Evolutionary conservation across 495 filamentous ascomycete species (phyloP).

Genomic region (Hypoxylon lienhwacheense): DNA sequence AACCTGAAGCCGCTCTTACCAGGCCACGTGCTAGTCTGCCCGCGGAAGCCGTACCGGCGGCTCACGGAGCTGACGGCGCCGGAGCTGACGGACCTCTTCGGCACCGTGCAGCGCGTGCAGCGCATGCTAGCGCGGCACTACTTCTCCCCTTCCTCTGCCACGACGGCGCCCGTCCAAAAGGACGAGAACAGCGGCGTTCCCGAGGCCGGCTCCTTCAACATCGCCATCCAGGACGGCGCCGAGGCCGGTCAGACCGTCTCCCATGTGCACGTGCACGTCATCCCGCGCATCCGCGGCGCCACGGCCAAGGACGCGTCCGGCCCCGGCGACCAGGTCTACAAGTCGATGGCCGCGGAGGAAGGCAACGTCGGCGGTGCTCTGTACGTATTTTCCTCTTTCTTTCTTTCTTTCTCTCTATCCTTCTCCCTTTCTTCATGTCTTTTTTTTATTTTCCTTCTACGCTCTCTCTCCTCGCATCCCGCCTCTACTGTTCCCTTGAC

Average conservation of each 20-base stretch:
- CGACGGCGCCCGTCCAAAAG: too few species aligned
- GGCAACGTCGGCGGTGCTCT: conserved; percentile 74
- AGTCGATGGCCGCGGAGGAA: conserved; percentile 78
- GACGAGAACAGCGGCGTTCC: too few species aligned
- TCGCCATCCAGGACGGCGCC: conserved; percentile 87
- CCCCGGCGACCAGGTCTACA: conserved; percentile 68
- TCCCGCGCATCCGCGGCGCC: conserved; percentile 63
- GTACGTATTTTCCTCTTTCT: conserved; percentile 42
- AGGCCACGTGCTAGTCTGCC: conserved; percentile 85
- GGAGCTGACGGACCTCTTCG: conserved; percentile 84
- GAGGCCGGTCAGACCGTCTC: conserved; percentile 87
- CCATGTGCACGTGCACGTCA: conserved; percentile 93
- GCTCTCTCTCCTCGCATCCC: too few species aligned
- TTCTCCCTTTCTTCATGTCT: neutral
- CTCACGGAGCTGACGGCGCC: conserved; percentile 70
- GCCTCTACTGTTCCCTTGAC: too few species aligned
- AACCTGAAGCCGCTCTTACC: conserved; percentile 95
- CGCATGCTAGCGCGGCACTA: conserved; percentile 76
- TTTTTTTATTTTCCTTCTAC: neutral
- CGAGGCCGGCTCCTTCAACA: conserved; percentile 70
- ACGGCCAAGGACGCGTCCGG: conserved; percentile 53
- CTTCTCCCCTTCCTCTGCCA: conserved; percentile 43
- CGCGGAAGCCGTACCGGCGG: conserved; percentile 64
- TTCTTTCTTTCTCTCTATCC: neutral
- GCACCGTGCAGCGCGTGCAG: conserved; percentile 77